Evolutionary conservation across 495 filamentous ascomycete species (phyloP), one percentile per base, ranked within the genome.

Genomic region (Lophium mytilinum): DNA sequence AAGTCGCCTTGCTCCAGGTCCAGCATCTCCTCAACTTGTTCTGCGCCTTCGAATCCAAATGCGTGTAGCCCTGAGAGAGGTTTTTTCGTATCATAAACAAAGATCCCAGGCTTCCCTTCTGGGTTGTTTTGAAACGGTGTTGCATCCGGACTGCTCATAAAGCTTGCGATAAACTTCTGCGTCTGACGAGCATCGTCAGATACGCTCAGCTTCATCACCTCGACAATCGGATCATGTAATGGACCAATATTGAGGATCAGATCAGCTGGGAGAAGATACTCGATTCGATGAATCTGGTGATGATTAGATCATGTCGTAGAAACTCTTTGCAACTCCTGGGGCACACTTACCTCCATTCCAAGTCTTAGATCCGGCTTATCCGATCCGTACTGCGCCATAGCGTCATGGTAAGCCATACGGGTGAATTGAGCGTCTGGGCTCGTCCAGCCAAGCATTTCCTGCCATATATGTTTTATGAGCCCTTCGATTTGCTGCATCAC

Each of bases 341-440:
- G 15, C 37, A 9, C 45, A 58, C 73, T 11, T 66, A 81, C 80
- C 59, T 73, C 62, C 43, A 83, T 78, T 7, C 77, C 76, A 52
- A 80, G 74, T 39, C 93, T 80, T 2, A 89, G 74, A 68, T 98
- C 94, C 1, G 93, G 93, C 67, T 98, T 98, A 70, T 98, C 93
- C 12, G 82, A 86, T 6, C 93, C 93, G 63, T 89, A 94, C 11
- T 68, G 73, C 4, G 74, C 70, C 90, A 98, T 97, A 39, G 84
- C 89, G 36, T 86, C 75, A 24, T 84, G 69, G 67, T 96, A 97
- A 0, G 83, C 72, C 57, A 93, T 79, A 53, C 75, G 73, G 19
- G 66, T 69, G 66, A 90, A 89, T 9, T 72, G 17, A 5, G 15
- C 30, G 12, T 53, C 57, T 15, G 55, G 63, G 63, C 37, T 74